phyloP scores from a whole-genome alignment of 2,329 filamentous ascomycete genomes.

The Hymenoscyphus repandus region DNA sequence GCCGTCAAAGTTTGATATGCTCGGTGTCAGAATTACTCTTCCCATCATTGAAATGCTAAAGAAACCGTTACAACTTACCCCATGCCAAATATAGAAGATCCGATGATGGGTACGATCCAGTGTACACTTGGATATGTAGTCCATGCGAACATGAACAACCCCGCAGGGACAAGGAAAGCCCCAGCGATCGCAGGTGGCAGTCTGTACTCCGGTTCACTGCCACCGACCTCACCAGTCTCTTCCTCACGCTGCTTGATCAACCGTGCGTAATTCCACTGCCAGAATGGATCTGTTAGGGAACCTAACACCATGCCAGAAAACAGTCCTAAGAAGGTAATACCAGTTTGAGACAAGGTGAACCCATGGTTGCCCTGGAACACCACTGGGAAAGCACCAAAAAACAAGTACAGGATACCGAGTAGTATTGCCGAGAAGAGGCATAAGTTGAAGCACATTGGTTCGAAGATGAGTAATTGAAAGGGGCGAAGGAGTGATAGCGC shows the following conservation, averaged over 20 bases:
- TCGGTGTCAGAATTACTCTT: slow-evolving; percentile 3
- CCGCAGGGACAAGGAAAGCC: slow-evolving; percentile 70
- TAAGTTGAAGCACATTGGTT: slow-evolving; percentile 81
- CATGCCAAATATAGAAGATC: slow-evolving; percentile 63
- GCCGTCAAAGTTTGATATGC: neutral
- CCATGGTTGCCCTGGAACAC: slow-evolving; percentile 69
- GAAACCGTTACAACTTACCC: slow-evolving; percentile 48
- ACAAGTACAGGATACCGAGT: slow-evolving; percentile 84
- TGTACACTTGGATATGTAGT: slow-evolving; percentile 69
- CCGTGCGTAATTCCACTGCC: slow-evolving; percentile 52
- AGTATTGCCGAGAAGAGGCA: slow-evolving; percentile 79
- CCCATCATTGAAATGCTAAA: neutral
- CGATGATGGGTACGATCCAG: slow-evolving; percentile 73
- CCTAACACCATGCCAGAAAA: slow-evolving; percentile 62
- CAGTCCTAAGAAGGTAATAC: slow-evolving; percentile 69
- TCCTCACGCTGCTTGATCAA: slow-evolving; percentile 48
- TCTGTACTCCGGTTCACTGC: slow-evolving; percentile 80
- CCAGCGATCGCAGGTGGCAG: slow-evolving; percentile 71
- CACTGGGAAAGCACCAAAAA: slow-evolving; percentile 82
- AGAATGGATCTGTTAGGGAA: slow-evolving; percentile 57
- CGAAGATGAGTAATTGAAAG: slow-evolving; percentile 71
- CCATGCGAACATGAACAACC: slow-evolving; percentile 87
- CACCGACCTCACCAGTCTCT: slow-evolving; percentile 35
- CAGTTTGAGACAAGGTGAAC: slow-evolving; percentile 46
- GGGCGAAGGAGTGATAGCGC: slow-evolving; percentile 51